Base-by-base conservation (phyloP, 148 eudicot genomes). In the Rhododendron henanense region DNA sequence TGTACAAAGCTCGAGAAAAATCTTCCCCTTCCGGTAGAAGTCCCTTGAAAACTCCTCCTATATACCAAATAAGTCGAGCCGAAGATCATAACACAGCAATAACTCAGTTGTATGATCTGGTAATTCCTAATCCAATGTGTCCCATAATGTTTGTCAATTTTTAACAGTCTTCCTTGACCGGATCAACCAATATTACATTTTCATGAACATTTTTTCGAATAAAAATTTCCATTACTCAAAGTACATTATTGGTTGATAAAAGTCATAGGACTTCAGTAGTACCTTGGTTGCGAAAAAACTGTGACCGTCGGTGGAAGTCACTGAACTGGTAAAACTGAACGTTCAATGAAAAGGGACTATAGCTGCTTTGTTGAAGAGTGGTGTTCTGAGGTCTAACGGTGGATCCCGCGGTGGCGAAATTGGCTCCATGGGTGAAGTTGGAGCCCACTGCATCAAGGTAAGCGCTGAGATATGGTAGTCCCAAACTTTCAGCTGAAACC, bases 331-430 rank as follows among this genome's bases (percentile, higher is more conserved):
- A 87, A 28, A 4, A 85, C 67, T 96, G 98, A 39, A 96, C 94
- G 84, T 96, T 89, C 31, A 96, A 84, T 2, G 99, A 95, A 51
- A 96, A 63, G 14, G 99, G 99, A 79, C 97, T 96, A 86, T 88
- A 91, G 5, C 99, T 98, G 80, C 94, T 88, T 47, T 95, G 95
- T 1, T 87, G 90, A 37, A 91, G 91, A 23, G 94, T 96, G 41
- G 93, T 88, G 84, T 97, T 95, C 81, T 88, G 96, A 3, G 99
- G 98, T 79, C 98, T 87, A n/a, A 97, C 84, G 53, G 94, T 92
- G n/a, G 99, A 95, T 14, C 95, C 99, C 1, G 96, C 96, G 0
- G 98, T 95, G 25, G 99, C 99, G 57, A 97, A 97, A 81, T 97
- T 95, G 80, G 98, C 96, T 55, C 99, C 99, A 51, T 94, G 96